Base-by-base conservation (phyloP, 2,329 filamentous ascomycete species). In the Botryotinia convoluta region DNA sequence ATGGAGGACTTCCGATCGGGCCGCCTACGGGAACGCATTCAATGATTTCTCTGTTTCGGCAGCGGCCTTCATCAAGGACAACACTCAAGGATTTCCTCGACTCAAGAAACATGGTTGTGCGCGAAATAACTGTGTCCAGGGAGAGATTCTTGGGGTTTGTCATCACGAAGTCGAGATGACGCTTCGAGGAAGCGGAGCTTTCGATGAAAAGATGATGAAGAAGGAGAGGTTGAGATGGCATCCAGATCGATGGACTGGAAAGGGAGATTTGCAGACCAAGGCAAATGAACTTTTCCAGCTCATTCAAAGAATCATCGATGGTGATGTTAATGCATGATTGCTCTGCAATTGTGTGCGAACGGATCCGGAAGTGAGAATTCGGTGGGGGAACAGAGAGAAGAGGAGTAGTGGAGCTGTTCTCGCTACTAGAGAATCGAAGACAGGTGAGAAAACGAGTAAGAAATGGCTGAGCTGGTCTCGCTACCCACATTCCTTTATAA, bases 151-250 rank as follows among this genome's bases (percentile, higher is more conserved):
- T 1, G 22, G 44, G 0, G 39, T 72, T 0, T 74, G 72, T 35
- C 67, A 74, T 63, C 72, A 74, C n/a, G 44, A 73, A 12, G 29
- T 73, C 0, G 68, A 72, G 62, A 14, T 4, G 22, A 35, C 42
- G 1, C 42, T 72, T 7, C 35, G 42, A 20, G 74, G 72, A 4
- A 64, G 69, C 6, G 72, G 69, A 4, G 4, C 14, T 4, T 57
- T 68, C 16, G 44, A 61, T 29, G 62, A 71, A 45, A 26, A 37
- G 18, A 62, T 59, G 67, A 4, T 72, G 6, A 74, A 45, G 72
- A 69, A 32, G 26, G 72, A 74, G 63, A 44, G 67, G 20, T 26
- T 71, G 44, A 62, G 60, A 32, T 74, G 74, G 74, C 74, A 74
- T 64, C 72, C 74, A 14, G 72, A 74, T 65, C 16, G 45, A 14